These are phyloP conservation scores for Silene uniflora DNA, from an alignment of 148 eudicot species.

Conservation along the genomic window DNA sequence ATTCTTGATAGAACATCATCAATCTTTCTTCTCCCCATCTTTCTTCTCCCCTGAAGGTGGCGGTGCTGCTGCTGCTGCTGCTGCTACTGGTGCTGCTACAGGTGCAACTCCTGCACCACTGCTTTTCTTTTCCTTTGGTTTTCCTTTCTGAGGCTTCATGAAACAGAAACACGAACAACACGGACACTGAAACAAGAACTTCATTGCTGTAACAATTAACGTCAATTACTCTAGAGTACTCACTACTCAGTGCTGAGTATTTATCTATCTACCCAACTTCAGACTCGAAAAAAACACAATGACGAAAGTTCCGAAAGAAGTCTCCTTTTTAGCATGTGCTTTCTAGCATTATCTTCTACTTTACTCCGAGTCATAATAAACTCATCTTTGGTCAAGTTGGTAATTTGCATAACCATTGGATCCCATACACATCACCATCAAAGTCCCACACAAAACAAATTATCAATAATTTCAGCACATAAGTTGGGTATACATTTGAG, in stretches of 20 bases:
- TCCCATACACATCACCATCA: slow-evolving; percentile 35
- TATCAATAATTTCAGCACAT: slow-evolving; percentile 20
- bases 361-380: slow-evolving; percentile 6
- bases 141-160: slow-evolving; percentile 46
- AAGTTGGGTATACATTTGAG: background rate
- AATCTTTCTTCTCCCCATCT: slow-evolving; percentile 14
- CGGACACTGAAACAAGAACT: slow-evolving; percentile 56
- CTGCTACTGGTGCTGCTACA: slow-evolving; percentile 8
- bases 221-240: background rate
- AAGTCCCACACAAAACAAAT: slow-evolving; percentile 14
- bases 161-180: slow-evolving; percentile 56
- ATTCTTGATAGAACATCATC: background rate
- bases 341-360: slow-evolving; percentile 18
- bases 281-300: background rate
- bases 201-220: slow-evolving; percentile 24
- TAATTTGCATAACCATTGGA: slow-evolving; percentile 35
- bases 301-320: background rate
- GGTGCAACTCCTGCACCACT: slow-evolving; percentile 28
- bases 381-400: background rate
- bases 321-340: slow-evolving; percentile 7
- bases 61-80: slow-evolving; percentile 1
- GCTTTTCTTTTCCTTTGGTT: slow-evolving; percentile 27
- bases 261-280: background rate
- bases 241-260: background rate
- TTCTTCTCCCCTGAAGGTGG: background rate